Evolutionary conservation across 805 yeast genomes (phyloP).

Genomic region (Ogataea paradorogensis): DNA sequence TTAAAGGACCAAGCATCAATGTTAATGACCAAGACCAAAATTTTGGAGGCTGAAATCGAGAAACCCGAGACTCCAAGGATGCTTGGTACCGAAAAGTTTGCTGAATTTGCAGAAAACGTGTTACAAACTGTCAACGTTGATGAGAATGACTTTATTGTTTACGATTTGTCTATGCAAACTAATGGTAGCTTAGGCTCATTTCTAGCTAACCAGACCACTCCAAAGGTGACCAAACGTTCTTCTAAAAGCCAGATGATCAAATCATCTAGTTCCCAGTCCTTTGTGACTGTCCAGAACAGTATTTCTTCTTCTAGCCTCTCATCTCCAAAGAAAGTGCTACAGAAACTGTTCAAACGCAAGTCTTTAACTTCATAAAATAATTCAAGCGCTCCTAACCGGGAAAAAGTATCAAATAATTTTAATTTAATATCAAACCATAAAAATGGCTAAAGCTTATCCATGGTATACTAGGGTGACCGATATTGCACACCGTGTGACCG

Average conservation of each 20-base stretch:
- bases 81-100: constrained; percentile 23
- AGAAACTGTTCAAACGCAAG: constrained; percentile 23
- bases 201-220: constrained; percentile 9
- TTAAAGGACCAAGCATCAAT: constrained; percentile 27
- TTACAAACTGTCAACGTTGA: constrained; percentile 16
- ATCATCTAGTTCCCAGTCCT: constrained; percentile 21
- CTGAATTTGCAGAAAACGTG: constrained; percentile 16
- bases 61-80: constrained; percentile 25
- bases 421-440: constrained; percentile 3
- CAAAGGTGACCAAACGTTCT: background rate
- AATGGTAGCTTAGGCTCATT: constrained; percentile 17
- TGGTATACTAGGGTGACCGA: constrained; percentile 78
- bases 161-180: constrained; percentile 12
- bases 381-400: constrained; percentile 9
- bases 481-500: constrained; percentile 69
- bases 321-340: constrained; percentile 18
- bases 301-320: constrained; percentile 3
- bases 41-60: constrained; percentile 17
- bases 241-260: constrained; percentile 13
- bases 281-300: constrained; percentile 5
- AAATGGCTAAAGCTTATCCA: constrained; percentile 53
- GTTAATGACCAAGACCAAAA: constrained; percentile 21
- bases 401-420: constrained; percentile 1
- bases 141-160: constrained; percentile 15
- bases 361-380: constrained; percentile 1